Base-by-base conservation (phyloP, 2,329 filamentous ascomycete genomes). In the Stagonosporopsis cucurbitacearum region DNA sequence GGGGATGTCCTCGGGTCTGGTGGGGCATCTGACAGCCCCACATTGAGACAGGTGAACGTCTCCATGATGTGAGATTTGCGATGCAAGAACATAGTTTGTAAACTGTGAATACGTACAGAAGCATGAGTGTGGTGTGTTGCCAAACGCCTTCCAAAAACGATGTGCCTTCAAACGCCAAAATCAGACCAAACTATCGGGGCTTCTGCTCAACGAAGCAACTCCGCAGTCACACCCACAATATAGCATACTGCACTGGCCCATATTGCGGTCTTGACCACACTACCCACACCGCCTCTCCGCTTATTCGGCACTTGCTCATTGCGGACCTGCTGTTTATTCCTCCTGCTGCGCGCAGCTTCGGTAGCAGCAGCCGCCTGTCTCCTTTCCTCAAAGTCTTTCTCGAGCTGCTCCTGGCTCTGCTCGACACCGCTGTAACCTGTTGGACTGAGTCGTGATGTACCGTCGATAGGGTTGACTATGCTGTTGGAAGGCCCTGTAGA, bases 381-480 rank as follows among this genome's bases (percentile, higher is more conserved):
- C 46, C 67, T 57, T 33, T 72, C 64, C 28, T 66, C 57, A 40
- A 70, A 71, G 4, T 56, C 15, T 58, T 59, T 17, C 15, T 69
- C 69, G 1, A 65, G 50, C 32, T 67, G 64, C 36, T 68, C 65
- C 9, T 45, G 57, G 11, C 49, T 59, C 30, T 70, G 66, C 20
- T 63, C 62, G 7, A 68, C 64, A 4, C 70, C 67, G 13, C 69
- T 70, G 52, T 70, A 74, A n/a, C 71, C 72, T 1, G 71, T 74
- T 4, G 71, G 72, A 15, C 61, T 67, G 23, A 57, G 49, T 1
- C 69, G 64, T 1, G 70, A 63, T 0, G 72, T 76, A 17, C 72
- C 73, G 35, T 76, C 73, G 13, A 76, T 67, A 2, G 72, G 73
- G n/a, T 75, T 76, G 1, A 72, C 59, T 2, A 47, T 30, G 15